Conservation (phyloP, 2,329 filamentous ascomycete genomes). For the Fusarium sp. region DNA sequence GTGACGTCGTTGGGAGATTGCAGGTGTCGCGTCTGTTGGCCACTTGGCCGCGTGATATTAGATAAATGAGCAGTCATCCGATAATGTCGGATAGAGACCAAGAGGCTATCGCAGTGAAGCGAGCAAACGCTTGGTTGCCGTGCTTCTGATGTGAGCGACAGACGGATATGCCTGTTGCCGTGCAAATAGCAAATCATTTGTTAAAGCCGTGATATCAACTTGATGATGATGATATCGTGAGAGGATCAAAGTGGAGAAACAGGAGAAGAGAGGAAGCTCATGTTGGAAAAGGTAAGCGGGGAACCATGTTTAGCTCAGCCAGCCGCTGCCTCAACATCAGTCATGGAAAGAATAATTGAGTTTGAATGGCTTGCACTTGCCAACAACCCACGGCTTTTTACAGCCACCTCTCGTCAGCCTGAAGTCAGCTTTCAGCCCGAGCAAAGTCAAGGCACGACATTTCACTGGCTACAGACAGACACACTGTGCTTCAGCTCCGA, state of each 20-base stretch:
- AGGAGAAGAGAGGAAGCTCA: neutral
- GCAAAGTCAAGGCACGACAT: conserved; percentile 17
- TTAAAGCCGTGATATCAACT: neutral
- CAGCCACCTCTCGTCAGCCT: conserved; percentile 41
- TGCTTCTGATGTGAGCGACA: neutral
- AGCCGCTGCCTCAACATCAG: conserved; percentile 16
- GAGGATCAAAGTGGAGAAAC: neutral
- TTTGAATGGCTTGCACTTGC: conserved; percentile 21
- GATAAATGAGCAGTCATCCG: conserved; percentile 1
- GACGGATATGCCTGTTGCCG: neutral
- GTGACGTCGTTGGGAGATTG: neutral
- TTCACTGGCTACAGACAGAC: conserved; percentile 14
- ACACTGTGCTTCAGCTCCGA: conserved; percentile 29
- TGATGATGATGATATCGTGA: neutral
- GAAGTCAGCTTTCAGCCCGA: conserved; percentile 36
- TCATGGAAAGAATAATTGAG: conserved; percentile 13
- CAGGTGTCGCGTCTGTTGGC: neutral
- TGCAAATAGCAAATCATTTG: neutral
- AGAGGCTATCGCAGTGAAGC: neutral
- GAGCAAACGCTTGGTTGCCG: neutral
- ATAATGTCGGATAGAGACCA: neutral
- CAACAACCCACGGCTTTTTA: neutral
- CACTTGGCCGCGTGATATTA: neutral
- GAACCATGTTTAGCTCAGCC: conserved; percentile 10
- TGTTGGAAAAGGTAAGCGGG: neutral